phyloP scores from a whole-genome alignment of 495 filamentous ascomycete genomes.

The Neurospora discreta region DNA sequence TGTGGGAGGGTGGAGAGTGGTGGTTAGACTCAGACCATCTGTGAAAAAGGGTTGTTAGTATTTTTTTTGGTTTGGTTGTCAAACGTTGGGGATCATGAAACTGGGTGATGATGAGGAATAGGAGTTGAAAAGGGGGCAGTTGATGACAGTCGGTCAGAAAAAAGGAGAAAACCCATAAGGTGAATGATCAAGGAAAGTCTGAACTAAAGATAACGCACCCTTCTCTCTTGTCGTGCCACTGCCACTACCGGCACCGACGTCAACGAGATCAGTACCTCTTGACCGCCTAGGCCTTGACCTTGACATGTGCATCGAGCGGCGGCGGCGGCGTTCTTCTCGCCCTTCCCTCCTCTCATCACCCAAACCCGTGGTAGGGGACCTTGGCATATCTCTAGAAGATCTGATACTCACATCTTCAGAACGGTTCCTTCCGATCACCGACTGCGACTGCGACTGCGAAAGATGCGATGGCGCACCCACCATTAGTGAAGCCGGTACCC shows the following conservation, averaged over 20 bases:
- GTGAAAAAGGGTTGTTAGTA: slow-evolving; percentile 1
- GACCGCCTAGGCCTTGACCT: background rate
- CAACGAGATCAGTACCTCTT: background rate
- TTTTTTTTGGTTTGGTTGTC: too few species aligned
- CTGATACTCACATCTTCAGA: slow-evolving; percentile 28
- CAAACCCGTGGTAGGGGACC: slow-evolving; percentile 3
- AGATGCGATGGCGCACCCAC: background rate
- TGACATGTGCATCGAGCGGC: background rate
- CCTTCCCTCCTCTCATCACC: slow-evolving; percentile 22
- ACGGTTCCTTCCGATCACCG: slow-evolving; percentile 4
- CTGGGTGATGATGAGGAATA: background rate
- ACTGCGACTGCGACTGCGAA: background rate
- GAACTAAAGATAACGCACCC: background rate
- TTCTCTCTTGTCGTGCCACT: background rate
- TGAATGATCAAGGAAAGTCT: background rate
- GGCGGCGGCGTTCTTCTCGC: background rate
- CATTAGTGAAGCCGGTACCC: slow-evolving; percentile 12
- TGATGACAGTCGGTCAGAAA: background rate
- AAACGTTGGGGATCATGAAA: background rate
- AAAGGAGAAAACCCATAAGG: background rate
- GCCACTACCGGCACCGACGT: background rate
- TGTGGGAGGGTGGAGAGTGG: background rate
- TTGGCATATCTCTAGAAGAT: slow-evolving; percentile 8
- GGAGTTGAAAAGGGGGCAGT: background rate
- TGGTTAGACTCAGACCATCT: slow-evolving; percentile 37